phyloP scores from a whole-genome alignment of 2,329 filamentous ascomycete species.

The Ophiostoma australiae region DNA sequence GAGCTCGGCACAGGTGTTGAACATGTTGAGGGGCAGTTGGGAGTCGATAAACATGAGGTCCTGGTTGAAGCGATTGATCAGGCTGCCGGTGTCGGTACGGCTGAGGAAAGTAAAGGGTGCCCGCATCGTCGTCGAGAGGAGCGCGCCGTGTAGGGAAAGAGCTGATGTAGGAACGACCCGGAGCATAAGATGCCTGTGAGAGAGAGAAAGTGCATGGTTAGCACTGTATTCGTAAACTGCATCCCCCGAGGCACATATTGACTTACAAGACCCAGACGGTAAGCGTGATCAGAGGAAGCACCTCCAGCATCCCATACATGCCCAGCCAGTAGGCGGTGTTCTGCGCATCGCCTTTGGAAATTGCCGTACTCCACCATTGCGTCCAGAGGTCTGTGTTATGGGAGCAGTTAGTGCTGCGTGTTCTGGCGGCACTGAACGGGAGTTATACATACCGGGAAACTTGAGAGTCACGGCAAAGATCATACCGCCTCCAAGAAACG shows the following conservation, averaged over 20 bases:
- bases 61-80: slow-evolving; percentile 19
- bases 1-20: slow-evolving; percentile 18
- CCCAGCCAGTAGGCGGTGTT: slow-evolving; percentile 16
- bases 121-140: slow-evolving; percentile 10
- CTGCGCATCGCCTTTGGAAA: background rate
- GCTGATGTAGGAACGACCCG: background rate
- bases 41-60: slow-evolving; percentile 19
- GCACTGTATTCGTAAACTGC: no score
- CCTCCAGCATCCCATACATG: slow-evolving; percentile 13
- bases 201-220: no score
- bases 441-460: no score
- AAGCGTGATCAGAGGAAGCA: background rate
- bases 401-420: slow-evolving; percentile 15
- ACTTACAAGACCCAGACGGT: slow-evolving; percentile 11
- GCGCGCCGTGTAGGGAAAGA: background rate
- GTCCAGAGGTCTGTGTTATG: slow-evolving; percentile 8
- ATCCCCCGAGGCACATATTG: no score
- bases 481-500: no score
- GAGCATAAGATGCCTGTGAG: background rate
- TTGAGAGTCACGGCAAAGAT: no score
- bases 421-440: background rate
- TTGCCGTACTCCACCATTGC: slow-evolving; percentile 15
- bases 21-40: slow-evolving; percentile 18
- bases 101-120: slow-evolving; percentile 17
- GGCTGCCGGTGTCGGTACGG: slow-evolving; percentile 15